These are phyloP conservation scores for Coprinopsis sp. DNA, from an alignment of 768 basidiomycete species.

Conservation along the genomic window DNA sequence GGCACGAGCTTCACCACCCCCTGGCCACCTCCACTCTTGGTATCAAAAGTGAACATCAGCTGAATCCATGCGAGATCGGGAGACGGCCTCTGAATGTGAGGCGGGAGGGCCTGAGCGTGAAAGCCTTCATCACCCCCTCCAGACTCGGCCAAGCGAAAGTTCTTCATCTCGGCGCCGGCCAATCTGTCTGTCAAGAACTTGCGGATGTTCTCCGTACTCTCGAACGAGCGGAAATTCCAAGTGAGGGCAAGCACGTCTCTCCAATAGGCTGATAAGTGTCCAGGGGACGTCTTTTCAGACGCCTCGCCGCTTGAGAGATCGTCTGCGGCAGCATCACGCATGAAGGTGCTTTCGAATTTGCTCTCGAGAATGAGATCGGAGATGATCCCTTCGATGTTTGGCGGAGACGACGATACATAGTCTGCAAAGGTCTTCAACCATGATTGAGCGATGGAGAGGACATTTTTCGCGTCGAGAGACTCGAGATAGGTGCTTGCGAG, in stretches of 20 bases:
- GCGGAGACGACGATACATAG: background rate
- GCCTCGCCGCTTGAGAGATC: background rate
- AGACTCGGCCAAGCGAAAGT: constrained; percentile 21
- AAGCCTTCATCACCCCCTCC: constrained; percentile 5
- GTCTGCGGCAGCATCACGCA: background rate
- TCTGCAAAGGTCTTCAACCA: constrained; percentile 11
- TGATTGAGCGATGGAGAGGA: background rate
- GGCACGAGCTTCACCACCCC: constrained; percentile 57
- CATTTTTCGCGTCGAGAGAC: background rate
- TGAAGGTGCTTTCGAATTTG: background rate
- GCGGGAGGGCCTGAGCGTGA: constrained; percentile 15
- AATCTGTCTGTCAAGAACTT: constrained; percentile 47
- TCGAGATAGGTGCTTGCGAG: background rate
- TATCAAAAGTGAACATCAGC: constrained; percentile 53
- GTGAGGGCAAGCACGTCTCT: constrained; percentile 58
- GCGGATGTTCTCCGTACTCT: constrained; percentile 34
- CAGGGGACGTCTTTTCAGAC: constrained; percentile 6
- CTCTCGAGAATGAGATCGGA: background rate
- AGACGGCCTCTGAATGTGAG: constrained; percentile 33
- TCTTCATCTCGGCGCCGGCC: constrained; percentile 16
- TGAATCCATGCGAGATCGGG: constrained; percentile 57
- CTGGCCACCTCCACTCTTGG: constrained; percentile 42
- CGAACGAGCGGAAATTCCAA: constrained; percentile 59
- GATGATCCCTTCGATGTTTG: background rate
- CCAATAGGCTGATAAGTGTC: constrained; percentile 38